Evolutionary conservation across 148 eudicot species (phyloP), one percentile per base, ranked within the genome.

Genomic region (Persicaria maculosa): DNA sequence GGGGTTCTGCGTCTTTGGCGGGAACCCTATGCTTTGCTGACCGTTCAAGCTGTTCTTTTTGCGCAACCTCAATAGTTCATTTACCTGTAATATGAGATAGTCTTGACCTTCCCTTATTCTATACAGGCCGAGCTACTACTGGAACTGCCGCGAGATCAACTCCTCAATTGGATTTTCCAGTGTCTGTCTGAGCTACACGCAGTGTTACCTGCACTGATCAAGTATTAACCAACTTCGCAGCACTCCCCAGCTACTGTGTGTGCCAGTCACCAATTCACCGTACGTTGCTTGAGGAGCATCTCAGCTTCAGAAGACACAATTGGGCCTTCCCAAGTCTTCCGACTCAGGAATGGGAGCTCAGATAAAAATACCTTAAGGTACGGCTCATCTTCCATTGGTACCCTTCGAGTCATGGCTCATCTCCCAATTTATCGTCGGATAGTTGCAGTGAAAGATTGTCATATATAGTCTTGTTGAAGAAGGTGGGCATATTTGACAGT

Each of bases 121-220:
- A 62, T 80, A 52, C 90, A 91, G 98, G 95, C 98, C 17, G 90
- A 85, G 79, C 85, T 94, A 45, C 96, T 94, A 70, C 78, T 94
- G 80, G 98, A 94, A 76, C 83, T 94, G 52, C 97, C 97, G 31
- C 85, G 80, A 62, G 97, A 90, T 77, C 98, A 94, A 80, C 92
- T 94, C 64, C 95, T 94, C 52, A 88, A 85, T 67, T 94, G 98
- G 98, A 84, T 91, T 79, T 94, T 94, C 79, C 97, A 84, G 78
- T 94, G 97, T 78, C 74, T 94, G 72, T 87, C 89, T 9, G 98
- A 90, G 81, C 91, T 94, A 68, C 87, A 94, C 80, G 85, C 97
- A 72, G 80, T 90, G 43, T 80, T 94, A 78, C 97, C 97, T 2
- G 81, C 93, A 68, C 87, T 94, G 20, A 85, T 94, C 68, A 94